These are phyloP conservation scores for Gillenia trifoliata DNA, from an alignment of 306 rosid genomes.

Conservation along the genomic window DNA sequence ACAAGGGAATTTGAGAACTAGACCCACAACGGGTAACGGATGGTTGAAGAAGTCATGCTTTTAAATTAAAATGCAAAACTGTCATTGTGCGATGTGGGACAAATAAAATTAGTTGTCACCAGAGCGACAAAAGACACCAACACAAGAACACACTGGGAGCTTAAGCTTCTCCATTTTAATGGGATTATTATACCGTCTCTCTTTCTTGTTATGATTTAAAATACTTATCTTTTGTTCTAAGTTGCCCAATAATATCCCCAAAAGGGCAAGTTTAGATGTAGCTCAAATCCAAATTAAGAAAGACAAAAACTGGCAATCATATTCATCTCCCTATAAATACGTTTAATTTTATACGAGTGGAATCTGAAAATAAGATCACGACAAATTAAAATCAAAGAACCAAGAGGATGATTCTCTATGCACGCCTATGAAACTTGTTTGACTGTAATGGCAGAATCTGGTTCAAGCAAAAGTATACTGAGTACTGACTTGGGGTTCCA, in stretches of 20 bases:
- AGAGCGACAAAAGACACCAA: background rate
- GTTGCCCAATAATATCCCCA: background rate
- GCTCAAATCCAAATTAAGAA: background rate
- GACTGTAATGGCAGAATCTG: too few relatives aligned
- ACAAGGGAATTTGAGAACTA: background rate
- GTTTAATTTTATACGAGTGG: too few relatives aligned
- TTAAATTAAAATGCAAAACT: too few relatives aligned
- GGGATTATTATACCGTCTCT: background rate
- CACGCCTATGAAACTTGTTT: too few relatives aligned
- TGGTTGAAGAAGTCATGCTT: background rate
- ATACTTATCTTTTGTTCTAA: background rate
- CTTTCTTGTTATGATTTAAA: background rate
- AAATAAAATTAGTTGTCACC: background rate
- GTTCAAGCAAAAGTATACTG: too few relatives aligned
- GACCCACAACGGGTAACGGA: fast-evolving
- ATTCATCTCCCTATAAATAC: too few relatives aligned
- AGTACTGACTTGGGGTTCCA: too few relatives aligned
- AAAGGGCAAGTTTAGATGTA: background rate
- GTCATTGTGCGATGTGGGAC: background rate
- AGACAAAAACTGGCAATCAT: background rate
- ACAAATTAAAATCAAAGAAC: too few relatives aligned
- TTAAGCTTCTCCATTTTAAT: background rate
- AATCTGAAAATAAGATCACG: too few relatives aligned
- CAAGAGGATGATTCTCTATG: too few relatives aligned
- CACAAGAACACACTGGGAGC: background rate